These are phyloP conservation scores for Barnettozyma botsteinii DNA, from an alignment of 805 yeast genomes.

Conservation along the genomic window DNA sequence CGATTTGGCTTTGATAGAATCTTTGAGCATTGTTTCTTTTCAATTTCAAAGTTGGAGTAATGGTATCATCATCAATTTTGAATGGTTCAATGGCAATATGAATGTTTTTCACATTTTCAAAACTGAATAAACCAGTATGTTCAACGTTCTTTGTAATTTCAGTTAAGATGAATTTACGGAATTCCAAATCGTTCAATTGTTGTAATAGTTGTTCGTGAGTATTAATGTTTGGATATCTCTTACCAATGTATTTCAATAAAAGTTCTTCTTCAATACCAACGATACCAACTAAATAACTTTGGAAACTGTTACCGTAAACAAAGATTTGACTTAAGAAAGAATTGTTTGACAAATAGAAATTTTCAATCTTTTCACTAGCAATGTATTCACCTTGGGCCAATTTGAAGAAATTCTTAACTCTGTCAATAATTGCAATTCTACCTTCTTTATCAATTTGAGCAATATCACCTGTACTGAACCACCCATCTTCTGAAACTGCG, in stretches of 20 bases:
- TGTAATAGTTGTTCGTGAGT: constrained; percentile 21
- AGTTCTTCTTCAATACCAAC: constrained; percentile 51
- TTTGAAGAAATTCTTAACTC: constrained; percentile 77
- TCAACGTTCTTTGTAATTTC: constrained; percentile 34
- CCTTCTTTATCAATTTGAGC: constrained; percentile 48
- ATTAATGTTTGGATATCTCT: constrained; percentile 13
- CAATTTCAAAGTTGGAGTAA: constrained; percentile 55
- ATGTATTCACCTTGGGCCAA: constrained; percentile 62
- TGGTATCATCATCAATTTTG: constrained; percentile 43
- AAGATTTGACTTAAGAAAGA: constrained; percentile 41
- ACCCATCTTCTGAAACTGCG: constrained; percentile 50
- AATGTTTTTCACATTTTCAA: constrained; percentile 47
- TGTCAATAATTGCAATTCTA: constrained; percentile 55
- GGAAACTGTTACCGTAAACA: constrained; percentile 53
- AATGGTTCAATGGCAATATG: constrained; percentile 46
- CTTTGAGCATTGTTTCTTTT: constrained; percentile 50
- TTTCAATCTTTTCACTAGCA: constrained; percentile 73
- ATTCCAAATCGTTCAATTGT: constrained; percentile 26
- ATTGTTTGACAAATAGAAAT: constrained; percentile 41
- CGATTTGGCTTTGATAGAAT: constrained; percentile 34
- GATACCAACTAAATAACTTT: constrained; percentile 52
- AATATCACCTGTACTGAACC: constrained; percentile 67
- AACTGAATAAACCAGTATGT: constrained; percentile 37
- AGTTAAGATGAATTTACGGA: constrained; percentile 32
- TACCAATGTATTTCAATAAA: constrained; percentile 16